phyloP scores from a whole-genome alignment of 2,329 filamentous ascomycete genomes.

The Hymenoscyphus occultus region DNA sequence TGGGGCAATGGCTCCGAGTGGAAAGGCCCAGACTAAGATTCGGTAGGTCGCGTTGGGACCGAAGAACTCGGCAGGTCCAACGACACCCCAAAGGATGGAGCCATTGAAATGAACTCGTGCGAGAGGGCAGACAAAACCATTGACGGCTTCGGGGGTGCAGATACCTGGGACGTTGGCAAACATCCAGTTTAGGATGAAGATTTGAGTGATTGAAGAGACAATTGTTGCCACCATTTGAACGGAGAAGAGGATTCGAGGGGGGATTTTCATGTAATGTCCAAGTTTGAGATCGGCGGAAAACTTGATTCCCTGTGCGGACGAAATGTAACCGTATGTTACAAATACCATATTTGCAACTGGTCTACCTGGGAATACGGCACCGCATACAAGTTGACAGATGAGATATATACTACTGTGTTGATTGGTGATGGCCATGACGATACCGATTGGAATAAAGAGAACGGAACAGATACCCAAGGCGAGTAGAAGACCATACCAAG shows the following conservation, averaged over 20 bases:
- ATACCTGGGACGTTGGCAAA: slow-evolving; percentile 72
- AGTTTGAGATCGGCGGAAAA: slow-evolving; percentile 86
- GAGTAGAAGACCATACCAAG: slow-evolving; percentile 82
- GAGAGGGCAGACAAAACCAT: slow-evolving; percentile 84
- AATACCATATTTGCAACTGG: slow-evolving; percentile 94
- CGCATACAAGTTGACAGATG: slow-evolving; percentile 82
- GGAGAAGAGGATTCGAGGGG: slow-evolving; percentile 73
- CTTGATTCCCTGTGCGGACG: slow-evolving; percentile 83
- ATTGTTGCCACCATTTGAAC: slow-evolving; percentile 75
- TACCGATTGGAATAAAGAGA: slow-evolving; percentile 86
- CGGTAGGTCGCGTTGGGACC: slow-evolving; percentile 72
- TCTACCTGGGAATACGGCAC: slow-evolving; percentile 75
- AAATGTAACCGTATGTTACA: slow-evolving; percentile 87
- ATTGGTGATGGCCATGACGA: slow-evolving; percentile 91
- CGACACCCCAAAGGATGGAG: slow-evolving; percentile 84
- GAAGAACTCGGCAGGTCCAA: slow-evolving; percentile 80
- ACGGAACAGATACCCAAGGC: slow-evolving; percentile 74
- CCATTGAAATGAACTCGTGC: slow-evolving; percentile 89
- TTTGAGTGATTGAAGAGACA: slow-evolving; percentile 76
- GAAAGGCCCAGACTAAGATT: slow-evolving; percentile 76
- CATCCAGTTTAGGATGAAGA: slow-evolving; percentile 87
- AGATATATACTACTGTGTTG: slow-evolving; percentile 84
- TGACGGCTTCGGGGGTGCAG: slow-evolving; percentile 76
- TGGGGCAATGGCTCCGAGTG: slow-evolving; percentile 71
- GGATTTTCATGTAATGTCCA: slow-evolving; percentile 85